Conservation (phyloP, 768 basidiomycete genomes). For the Tricholomella constricta region DNA sequence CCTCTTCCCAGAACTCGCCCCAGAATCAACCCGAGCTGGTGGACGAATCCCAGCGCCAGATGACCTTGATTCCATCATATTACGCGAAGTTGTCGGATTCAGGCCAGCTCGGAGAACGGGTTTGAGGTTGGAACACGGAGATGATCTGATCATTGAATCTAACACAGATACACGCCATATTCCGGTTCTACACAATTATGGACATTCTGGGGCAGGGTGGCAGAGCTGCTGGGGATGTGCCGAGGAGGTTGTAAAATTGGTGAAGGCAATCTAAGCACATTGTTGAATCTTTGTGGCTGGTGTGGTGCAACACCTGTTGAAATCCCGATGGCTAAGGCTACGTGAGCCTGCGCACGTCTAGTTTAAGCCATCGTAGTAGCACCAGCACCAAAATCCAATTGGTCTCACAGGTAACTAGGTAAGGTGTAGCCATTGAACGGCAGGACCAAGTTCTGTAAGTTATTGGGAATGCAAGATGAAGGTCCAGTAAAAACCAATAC, state of each 20-base stretch:
- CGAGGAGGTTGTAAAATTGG: conserved; percentile 10
- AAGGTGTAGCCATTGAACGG: too few relatives aligned
- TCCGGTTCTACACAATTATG: conserved; percentile 14
- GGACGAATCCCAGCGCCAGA: conserved; percentile 10
- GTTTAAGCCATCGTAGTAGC: too few relatives aligned
- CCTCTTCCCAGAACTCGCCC: conserved; percentile 11
- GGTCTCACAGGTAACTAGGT: too few relatives aligned
- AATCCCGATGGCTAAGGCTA: too few relatives aligned
- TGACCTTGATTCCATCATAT: conserved; percentile 14
- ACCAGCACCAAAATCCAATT: too few relatives aligned
- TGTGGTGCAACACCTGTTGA: too few relatives aligned
- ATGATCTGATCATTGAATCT: conserved; percentile 2
- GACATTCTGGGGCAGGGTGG: conserved; percentile 19
- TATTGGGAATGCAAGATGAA: too few relatives aligned
- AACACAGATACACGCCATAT: neutral
- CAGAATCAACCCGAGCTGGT: neutral
- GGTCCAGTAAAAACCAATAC: too few relatives aligned
- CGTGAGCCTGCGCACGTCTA: too few relatives aligned
- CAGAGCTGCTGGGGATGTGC: conserved; percentile 20
- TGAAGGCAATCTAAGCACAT: conserved; percentile 6
- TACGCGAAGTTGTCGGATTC: conserved; percentile 15
- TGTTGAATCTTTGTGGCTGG: too few relatives aligned
- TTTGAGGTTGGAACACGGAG: conserved; percentile 12
- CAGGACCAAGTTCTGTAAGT: too few relatives aligned
- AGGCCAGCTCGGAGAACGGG: conserved; percentile 16